Evolutionary conservation across 768 basidiomycete species (phyloP).

Genomic region (Suillus spraguei): DNA sequence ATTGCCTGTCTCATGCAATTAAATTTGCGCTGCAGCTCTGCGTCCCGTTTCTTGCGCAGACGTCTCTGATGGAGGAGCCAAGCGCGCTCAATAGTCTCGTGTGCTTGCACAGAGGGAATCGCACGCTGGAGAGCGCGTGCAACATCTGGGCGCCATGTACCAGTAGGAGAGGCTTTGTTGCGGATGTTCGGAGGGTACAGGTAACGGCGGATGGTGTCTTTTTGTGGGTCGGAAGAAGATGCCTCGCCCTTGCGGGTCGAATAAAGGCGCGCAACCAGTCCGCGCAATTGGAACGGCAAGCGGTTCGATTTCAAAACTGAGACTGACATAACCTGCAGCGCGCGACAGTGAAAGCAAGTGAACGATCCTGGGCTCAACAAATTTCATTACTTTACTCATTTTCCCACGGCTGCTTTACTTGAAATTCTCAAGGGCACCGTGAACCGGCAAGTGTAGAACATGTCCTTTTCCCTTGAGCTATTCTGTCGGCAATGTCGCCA

Average conservation of each 20-base stretch:
- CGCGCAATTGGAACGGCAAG: slow-evolving; percentile 28
- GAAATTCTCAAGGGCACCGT: slow-evolving; percentile 9
- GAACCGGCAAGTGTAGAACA: slow-evolving; percentile 13
- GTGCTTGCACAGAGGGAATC: slow-evolving; percentile 88
- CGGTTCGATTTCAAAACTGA: slow-evolving; percentile 41
- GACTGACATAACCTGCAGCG: slow-evolving; percentile 30
- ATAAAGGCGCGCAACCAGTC: slow-evolving; percentile 44
- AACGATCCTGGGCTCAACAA: background rate
- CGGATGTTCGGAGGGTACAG: slow-evolving; percentile 82
- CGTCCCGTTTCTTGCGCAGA: slow-evolving; percentile 66
- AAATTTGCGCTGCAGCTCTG: slow-evolving; percentile 76
- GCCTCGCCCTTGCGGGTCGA: slow-evolving; percentile 28
- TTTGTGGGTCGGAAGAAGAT: slow-evolving; percentile 53
- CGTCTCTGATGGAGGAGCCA: slow-evolving; percentile 84
- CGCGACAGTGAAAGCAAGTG: background rate
- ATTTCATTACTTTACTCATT: background rate
- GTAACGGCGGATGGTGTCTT: slow-evolving; percentile 73
- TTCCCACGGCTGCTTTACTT: slow-evolving; percentile 28
- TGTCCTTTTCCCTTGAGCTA: slow-evolving; percentile 25
- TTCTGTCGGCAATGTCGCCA: slow-evolving; percentile 29
- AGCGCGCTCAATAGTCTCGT: slow-evolving; percentile 90
- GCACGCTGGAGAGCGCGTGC: slow-evolving; percentile 74
- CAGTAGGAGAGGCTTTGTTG: slow-evolving; percentile 72
- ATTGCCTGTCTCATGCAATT: slow-evolving; percentile 83
- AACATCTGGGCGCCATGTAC: slow-evolving; percentile 84